Evolutionary conservation across 306 rosid genomes (phyloP).

Genomic region (Prunus mongolica): DNA sequence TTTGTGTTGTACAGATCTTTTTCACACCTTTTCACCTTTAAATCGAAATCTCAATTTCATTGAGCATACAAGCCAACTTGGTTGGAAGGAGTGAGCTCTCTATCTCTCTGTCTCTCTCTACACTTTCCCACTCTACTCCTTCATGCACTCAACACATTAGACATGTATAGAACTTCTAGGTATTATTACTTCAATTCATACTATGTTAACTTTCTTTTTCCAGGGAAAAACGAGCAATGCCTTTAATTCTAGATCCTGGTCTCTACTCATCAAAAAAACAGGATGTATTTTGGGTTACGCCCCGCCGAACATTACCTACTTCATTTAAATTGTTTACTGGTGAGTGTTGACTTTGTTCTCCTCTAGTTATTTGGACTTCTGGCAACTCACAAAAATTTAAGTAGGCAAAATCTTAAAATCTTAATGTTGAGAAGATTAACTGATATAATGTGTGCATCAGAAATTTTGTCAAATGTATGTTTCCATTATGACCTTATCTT

Average conservation of each 20-base stretch:
- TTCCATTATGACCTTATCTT: not conserved
- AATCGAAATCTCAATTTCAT: constrained; percentile 75
- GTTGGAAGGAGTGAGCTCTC: constrained; percentile 77
- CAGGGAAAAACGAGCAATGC: constrained; percentile 87
- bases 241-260: constrained; percentile 85
- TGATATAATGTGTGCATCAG: not conserved
- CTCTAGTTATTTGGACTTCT: constrained; percentile 17
- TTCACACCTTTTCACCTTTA: constrained; percentile 51
- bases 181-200: constrained; percentile 1
- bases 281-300: constrained; percentile 71
- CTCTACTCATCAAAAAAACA: constrained; percentile 65
- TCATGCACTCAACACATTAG: not conserved
- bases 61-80: constrained; percentile 86
- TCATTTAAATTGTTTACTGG: constrained; percentile 90
- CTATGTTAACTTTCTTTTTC: constrained; percentile 13
- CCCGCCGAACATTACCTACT: constrained; percentile 63
- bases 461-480: not conserved
- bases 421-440: not conserved
- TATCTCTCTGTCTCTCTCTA: not conserved
- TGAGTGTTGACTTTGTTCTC: constrained; percentile 21
- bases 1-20: constrained; percentile 56
- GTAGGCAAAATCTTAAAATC: not conserved
- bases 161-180: not conserved
- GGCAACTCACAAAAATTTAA: not conserved
- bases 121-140: too few species aligned